Base-by-base conservation (phyloP, 129 eudicot species). In the Chrysanthemum makinoi region DNA sequence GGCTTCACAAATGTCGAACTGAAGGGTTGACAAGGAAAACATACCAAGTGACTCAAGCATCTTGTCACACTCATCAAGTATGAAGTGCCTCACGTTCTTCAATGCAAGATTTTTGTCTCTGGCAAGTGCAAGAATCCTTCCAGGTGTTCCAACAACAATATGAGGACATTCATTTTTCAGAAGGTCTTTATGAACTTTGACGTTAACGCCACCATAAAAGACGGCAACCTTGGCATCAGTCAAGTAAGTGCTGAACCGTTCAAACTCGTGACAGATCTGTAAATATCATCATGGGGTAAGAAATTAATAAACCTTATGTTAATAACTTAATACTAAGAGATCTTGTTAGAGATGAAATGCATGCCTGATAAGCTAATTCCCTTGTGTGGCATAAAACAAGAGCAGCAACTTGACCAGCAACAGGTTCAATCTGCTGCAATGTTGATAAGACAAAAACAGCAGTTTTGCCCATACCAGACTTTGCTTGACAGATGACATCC, bases 401-500 rank as follows among this genome's bases (percentile, higher is more conserved):
- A 1, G 97, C 91, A 69, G 95, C 89, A 70, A 90, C 95, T 82
- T 90, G 97, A 57, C 97, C 97, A 7, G 89, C 81, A 61, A 90
- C 88, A 20, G 95, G 97, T 74, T 85, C 91, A 74, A 90, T 87
- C 75, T 87, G 95, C 72, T 90, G 95, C 86, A 90, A 43, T 20
- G 95, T 87, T 58, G 97, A 87, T 7, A 87, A 78, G 39, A 90
- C 95, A 78, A 90, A 90, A n/a, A 87, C 97, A 53, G 95, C 97
- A 6, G 95, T 90, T 77, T 90, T 90, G 47, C 95, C 95, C 97
- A 90, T 90, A 33, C 97, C 97, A 80, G 91, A 90, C 66, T 91
- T 91, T 3, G 97, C 97, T 91, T 87, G 92, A 79, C 95, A 91
- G 44, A 91, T 85, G 46, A 91, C 95, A 82, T 91, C 95, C 95